phyloP scores from a whole-genome alignment of 106 monocot species.

The Dioscorea dumetorum region DNA sequence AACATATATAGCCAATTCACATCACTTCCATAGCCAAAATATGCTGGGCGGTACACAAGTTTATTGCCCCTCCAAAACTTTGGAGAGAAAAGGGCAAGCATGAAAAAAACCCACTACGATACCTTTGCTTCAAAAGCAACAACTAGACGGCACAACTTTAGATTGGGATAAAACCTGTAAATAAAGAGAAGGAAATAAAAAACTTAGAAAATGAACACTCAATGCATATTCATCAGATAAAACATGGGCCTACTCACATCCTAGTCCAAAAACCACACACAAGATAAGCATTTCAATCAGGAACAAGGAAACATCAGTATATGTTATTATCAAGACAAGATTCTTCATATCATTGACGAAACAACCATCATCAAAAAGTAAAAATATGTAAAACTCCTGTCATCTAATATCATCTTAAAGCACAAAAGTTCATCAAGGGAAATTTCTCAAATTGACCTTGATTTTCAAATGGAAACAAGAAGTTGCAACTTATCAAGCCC shows the following conservation, averaged over 20 bases:
- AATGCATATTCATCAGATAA: background rate
- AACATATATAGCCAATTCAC: background rate
- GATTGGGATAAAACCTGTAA: conserved; percentile 13
- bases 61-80: background rate
- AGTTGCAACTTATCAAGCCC: too few species aligned
- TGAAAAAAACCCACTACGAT: background rate
- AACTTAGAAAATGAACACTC: background rate
- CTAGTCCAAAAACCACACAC: background rate
- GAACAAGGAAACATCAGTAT: background rate
- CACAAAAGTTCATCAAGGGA: too few species aligned
- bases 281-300: background rate
- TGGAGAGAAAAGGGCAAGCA: background rate
- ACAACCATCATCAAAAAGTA: too few species aligned
- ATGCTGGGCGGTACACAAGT: too few species aligned
- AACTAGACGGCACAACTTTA: conserved; percentile 8
- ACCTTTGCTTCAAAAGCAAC: conserved; percentile 13
- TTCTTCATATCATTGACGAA: too few species aligned
- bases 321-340: background rate
- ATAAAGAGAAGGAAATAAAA: background rate
- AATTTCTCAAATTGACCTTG: too few species aligned
- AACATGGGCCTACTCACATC: background rate
- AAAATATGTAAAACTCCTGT: too few species aligned
- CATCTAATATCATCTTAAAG: too few species aligned
- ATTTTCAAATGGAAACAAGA: too few species aligned
- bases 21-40: too few species aligned